Percentiles rank a stretch among this genome's conserved stretches.
Evolutionary conservation across 2,329 filamentous ascomycete species (phyloP).

Genomic region (Colletotrichum sp.): DNA sequence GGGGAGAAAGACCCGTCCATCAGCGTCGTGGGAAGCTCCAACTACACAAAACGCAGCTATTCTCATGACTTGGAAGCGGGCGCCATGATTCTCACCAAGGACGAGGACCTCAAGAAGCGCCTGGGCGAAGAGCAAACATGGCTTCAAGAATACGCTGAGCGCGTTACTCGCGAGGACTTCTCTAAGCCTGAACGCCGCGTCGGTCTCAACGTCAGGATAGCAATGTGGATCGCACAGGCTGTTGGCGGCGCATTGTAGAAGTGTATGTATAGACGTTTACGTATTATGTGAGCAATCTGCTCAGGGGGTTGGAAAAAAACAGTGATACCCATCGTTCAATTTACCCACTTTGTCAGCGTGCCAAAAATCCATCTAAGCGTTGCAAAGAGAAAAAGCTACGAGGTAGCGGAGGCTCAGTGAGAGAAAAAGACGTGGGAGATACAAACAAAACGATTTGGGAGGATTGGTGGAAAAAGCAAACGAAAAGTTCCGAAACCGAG

Average conservation of each 20-base stretch:
- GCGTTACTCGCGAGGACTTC: slow-evolving; percentile 79
- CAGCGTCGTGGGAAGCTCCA: slow-evolving; percentile 87
- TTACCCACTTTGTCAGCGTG: not conserved
- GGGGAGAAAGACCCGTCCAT: slow-evolving; percentile 71
- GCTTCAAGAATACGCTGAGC: slow-evolving; percentile 75
- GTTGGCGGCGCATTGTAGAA: slow-evolving; percentile 83
- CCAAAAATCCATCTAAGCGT: not conserved
- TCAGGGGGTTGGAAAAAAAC: not conserved
- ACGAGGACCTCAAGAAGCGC: slow-evolving; percentile 72
- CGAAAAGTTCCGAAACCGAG: slow-evolving; percentile 15
- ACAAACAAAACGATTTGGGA: not conserved
- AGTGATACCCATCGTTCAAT: not conserved
- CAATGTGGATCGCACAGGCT: slow-evolving; percentile 91
- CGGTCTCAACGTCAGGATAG: slow-evolving; percentile 80
- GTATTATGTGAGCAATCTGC: not conserved
- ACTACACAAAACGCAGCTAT: slow-evolving; percentile 95
- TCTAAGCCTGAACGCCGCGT: slow-evolving; percentile 83
- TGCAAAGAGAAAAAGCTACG: not conserved
- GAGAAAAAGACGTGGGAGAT: not conserved
- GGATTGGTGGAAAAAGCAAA: not conserved
- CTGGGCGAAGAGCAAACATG: slow-evolving; percentile 82
- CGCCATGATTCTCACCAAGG: slow-evolving; percentile 81
- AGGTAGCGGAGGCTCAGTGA: not conserved
- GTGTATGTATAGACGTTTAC: not conserved
- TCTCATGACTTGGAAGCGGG: slow-evolving; percentile 91